Percentiles rank a stretch among this genome's conserved stretches.
phyloP scores from a whole-genome alignment of 2,329 filamentous ascomycete genomes.

The Phialocephala sp. region DNA sequence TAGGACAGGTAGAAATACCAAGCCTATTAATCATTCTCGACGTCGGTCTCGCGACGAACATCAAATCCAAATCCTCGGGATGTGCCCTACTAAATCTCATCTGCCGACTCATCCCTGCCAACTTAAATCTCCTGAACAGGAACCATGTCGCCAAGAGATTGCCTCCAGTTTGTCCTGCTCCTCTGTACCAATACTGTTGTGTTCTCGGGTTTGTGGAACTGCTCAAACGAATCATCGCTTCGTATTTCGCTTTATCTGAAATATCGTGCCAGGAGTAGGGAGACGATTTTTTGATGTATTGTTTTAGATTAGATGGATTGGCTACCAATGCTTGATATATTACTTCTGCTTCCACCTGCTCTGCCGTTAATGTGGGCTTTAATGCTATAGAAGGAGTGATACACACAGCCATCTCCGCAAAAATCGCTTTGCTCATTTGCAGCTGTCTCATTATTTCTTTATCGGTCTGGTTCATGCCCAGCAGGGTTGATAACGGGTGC shows the following conservation, averaged over 20 bases:
- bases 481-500: neutral
- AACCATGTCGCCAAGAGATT: constrained; percentile 1
- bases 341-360: constrained; percentile 1
- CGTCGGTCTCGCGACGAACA: neutral
- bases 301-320: constrained; percentile 2
- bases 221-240: constrained; percentile 2
- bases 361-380: neutral
- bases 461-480: neutral
- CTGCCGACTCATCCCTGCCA: constrained; percentile 1
- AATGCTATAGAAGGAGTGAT: too few relatives aligned
- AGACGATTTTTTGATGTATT: constrained; percentile 1
- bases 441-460: neutral
- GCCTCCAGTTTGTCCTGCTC: neutral
- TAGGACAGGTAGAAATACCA: neutral
- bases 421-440: neutral
- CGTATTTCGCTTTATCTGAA: constrained; percentile 1
- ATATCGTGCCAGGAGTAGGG: constrained; percentile 8
- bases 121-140: constrained; percentile 4
- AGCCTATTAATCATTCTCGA: neutral
- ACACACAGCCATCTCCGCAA: neutral
- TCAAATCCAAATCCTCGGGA: constrained; percentile 3
- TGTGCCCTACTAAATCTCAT: constrained; percentile 1
- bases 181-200: neutral
- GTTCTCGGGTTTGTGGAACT: constrained; percentile 2
- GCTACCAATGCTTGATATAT: neutral